Evolutionary conservation across 306 rosid species (phyloP).

Genomic region (Ormosia semicastrata): DNA sequence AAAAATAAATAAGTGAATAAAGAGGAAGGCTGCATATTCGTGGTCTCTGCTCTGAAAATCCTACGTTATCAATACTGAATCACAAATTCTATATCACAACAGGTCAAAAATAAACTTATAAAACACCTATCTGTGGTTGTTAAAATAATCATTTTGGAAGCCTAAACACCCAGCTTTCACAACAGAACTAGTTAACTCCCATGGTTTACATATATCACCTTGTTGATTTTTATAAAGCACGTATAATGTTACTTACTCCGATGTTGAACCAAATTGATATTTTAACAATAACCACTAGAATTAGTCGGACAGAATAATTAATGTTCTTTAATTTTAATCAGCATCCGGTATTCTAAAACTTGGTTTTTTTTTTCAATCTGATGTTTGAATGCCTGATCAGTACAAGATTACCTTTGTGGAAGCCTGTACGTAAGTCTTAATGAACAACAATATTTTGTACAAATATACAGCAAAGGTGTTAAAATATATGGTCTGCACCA

Average conservation of each 20-base stretch:
- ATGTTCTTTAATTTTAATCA: not conserved
- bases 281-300: not conserved
- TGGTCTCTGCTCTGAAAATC: constrained; percentile 9
- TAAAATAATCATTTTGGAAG: constrained; percentile 2
- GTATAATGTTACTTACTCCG: not conserved
- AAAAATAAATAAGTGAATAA: not conserved
- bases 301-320: not conserved
- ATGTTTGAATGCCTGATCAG: not conserved
- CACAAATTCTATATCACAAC: not conserved
- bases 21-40: not conserved
- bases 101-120: not conserved
- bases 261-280: constrained; percentile 1
- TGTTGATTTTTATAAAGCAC: not conserved
- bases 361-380: not conserved
- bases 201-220: constrained; percentile 1
- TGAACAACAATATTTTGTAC: not conserved
- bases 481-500: not conserved
- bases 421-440: not conserved
- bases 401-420: not conserved
- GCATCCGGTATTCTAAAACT: not conserved
- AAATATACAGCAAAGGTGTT: not conserved
- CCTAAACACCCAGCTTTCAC: constrained; percentile 4
- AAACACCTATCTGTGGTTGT: constrained; percentile 1
- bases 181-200: not conserved
- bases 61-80: not conserved